phyloP scores from a whole-genome alignment of 257 asterid species.

The Plectranthus barbatus region DNA sequence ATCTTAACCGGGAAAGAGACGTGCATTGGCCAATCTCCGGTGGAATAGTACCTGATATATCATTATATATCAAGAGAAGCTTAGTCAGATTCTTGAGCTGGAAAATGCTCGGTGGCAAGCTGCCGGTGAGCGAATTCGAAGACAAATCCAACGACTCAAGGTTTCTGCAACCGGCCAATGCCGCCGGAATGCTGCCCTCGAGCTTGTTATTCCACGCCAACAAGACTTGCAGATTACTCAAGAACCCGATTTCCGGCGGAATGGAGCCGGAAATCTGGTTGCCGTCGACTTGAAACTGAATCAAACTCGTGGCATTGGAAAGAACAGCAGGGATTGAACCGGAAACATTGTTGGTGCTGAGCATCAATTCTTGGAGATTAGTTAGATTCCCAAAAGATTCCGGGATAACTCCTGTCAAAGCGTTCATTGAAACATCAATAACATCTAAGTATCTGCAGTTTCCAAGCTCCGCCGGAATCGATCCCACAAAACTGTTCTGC shows the following conservation, averaged over 20 bases:
- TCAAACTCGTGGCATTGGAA: constrained; percentile 40
- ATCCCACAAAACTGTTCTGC: constrained; percentile 62
- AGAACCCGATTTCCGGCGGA: constrained; percentile 47
- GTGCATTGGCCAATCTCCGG: constrained; percentile 60
- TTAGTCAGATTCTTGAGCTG: constrained; percentile 60
- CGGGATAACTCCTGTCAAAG: constrained; percentile 49
- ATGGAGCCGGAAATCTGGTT: constrained; percentile 62
- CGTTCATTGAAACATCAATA: constrained; percentile 57
- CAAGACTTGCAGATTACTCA: constrained; percentile 45
- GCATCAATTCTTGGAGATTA: constrained; percentile 59
- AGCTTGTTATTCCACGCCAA: constrained; percentile 83
- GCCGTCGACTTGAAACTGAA: constrained; percentile 62
- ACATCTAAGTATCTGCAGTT: constrained; percentile 43
- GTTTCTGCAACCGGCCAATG: constrained; percentile 52
- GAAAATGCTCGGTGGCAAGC: constrained; percentile 47
- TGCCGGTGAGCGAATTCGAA: constrained; percentile 55
- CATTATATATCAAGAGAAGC: constrained; percentile 59
- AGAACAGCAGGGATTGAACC: constrained; percentile 67
- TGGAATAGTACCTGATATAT: constrained; percentile 57
- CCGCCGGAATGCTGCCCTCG: constrained; percentile 57
- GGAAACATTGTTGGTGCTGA: constrained; percentile 65
- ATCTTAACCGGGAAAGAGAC: constrained; percentile 52
- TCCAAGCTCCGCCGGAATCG: constrained; percentile 55
- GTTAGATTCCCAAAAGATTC: constrained; percentile 51
- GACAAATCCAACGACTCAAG: constrained; percentile 71